Conservation (phyloP, 106 monocot genomes). For the Gastrodia elata region DNA sequence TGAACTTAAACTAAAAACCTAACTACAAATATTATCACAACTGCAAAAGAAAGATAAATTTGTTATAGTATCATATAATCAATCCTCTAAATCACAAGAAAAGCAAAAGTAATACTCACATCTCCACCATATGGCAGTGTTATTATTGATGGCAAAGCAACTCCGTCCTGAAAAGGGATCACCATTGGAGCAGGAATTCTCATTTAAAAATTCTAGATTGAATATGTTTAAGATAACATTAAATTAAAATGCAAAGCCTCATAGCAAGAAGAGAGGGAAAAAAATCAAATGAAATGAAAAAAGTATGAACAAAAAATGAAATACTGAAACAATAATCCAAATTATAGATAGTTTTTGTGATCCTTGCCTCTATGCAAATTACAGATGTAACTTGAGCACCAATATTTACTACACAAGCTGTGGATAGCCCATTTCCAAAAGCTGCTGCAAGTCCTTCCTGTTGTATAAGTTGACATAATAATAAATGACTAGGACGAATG, state of each 20-base stretch:
- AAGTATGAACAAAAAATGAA: not conserved
- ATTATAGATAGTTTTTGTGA: not conserved
- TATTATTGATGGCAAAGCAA: conserved; percentile 78
- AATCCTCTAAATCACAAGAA: not conserved
- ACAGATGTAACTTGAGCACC: conserved; percentile 90
- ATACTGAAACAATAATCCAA: not conserved
- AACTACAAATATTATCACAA: not conserved
- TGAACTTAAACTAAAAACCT: not conserved
- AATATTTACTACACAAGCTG: conserved; percentile 91
- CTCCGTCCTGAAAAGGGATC: conserved; percentile 68
- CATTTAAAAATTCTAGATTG: not conserved
- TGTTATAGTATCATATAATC: not conserved
- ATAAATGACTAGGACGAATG: not conserved
- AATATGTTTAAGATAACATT: not conserved
- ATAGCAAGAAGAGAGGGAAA: not conserved
- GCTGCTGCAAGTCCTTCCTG: conserved; percentile 98
- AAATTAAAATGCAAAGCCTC: not conserved
- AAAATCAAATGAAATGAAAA: not conserved
- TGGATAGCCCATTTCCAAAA: conserved; percentile 97
- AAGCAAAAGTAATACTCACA: conserved; percentile 32
- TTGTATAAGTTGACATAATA: not conserved
- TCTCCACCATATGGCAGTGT: conserved; percentile 96
- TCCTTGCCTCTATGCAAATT: conserved; percentile 78
- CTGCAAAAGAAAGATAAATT: not conserved
- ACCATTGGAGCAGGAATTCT: not conserved